These are phyloP conservation scores for Sporisorium iseilematis-ciliati DNA, from an alignment of 1,284 basidiomycete species.

Conservation along the genomic window DNA sequence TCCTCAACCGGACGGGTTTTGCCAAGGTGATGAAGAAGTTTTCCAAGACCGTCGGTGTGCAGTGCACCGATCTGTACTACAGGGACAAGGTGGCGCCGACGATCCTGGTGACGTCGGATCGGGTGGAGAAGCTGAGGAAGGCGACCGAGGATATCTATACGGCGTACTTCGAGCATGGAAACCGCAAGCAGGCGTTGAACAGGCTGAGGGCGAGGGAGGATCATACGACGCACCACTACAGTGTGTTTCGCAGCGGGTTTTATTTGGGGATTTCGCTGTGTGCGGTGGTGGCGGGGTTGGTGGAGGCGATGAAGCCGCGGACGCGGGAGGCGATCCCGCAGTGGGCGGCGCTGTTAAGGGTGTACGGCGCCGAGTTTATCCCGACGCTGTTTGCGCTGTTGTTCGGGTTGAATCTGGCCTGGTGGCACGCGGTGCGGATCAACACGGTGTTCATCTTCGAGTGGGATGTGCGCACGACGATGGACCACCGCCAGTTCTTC, in stretches of 20 bases:
- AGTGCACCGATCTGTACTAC: constrained; percentile 78
- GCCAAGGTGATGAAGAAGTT: constrained; percentile 90
- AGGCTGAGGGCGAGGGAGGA: constrained; percentile 75
- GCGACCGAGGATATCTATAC: constrained; percentile 71
- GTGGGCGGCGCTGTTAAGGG: constrained; percentile 80
- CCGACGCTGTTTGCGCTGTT: constrained; percentile 83
- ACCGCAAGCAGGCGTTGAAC: constrained; percentile 82
- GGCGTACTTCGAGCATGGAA: constrained; percentile 76
- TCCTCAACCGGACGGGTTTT: constrained; percentile 87
- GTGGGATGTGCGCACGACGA: constrained; percentile 77
- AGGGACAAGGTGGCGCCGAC: constrained; percentile 76
- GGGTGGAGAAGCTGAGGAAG: constrained; percentile 78
- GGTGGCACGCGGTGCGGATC: constrained; percentile 82
- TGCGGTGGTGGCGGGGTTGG: constrained; percentile 79
- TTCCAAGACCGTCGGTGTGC: constrained; percentile 83
- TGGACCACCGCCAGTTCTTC: constrained; percentile 85
- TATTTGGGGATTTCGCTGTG: constrained; percentile 83
- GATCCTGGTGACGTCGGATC: constrained; percentile 73
- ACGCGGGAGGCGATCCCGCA: constrained; percentile 77
- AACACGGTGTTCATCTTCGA: constrained; percentile 91
- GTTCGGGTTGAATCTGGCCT: constrained; percentile 81
- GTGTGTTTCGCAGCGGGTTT: constrained; percentile 76
- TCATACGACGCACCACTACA: constrained; percentile 77
- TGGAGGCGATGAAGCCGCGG: constrained; percentile 76
- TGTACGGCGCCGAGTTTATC: constrained; percentile 83